Base-by-base conservation (phyloP, 2,329 filamentous ascomycete genomes). In the Colletotrichum destructivum region DNA sequence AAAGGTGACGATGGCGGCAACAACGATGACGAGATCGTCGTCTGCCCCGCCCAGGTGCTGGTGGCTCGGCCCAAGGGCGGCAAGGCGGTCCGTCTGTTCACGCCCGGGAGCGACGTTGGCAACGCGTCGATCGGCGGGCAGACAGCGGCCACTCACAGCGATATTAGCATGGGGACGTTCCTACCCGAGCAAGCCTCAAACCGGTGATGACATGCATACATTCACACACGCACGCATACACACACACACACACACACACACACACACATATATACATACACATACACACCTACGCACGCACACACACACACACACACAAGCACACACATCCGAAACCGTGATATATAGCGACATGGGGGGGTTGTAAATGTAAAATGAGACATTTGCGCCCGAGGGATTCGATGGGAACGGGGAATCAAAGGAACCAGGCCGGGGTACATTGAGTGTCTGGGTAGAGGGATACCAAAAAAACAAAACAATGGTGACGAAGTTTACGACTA, bases 41-140 rank as follows among this genome's bases (percentile, higher is more conserved):
- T 99, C 55, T 97, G 93, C 79, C 96, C 96, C 12, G 96, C 97
- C 8, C 96, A 98, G 82, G 96, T 99, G 46, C 89, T 98, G 72
- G 90, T 98, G 54, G 93, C 92, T 76, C 80, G 84, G 77, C 81
- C 87, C 60, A 80, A 84, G 75, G 80, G 82, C 60, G 80, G 82
- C 59, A 80, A 79, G 55, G 76, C 77, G 44, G 72, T 59, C 4
- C 79, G 84, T 56, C 78, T 84, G 75, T 76, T 83, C 57, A 86
- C 86, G 46, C 86, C 86, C 7, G 84, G 84, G 12, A 89, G 87
- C 67, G 88, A 90, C 13, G 83, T 83, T 15, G 88, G 88, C 68
- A 86, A 86, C 56, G 84, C 78, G 31, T 84, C 82, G 21, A 74
- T 82, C 40, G 79, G 80, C 68, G 82, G 80, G 42, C 82, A 81